Evolutionary conservation across 371 early-diverging fungal genomes (phyloP).

Genomic region (Zychaea mexicana): DNA sequence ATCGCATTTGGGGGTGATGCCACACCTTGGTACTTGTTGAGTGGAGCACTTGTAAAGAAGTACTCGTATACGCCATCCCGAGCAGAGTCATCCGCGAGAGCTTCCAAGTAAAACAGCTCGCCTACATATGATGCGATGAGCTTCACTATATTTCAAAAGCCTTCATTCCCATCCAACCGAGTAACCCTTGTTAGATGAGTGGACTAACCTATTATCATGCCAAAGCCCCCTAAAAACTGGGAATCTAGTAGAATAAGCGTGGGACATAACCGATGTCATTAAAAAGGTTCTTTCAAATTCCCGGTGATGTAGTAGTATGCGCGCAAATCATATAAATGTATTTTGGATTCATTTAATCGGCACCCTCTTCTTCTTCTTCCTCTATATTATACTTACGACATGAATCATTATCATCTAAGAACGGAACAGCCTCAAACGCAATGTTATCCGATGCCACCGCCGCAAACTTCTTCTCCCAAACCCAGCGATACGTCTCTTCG

Average conservation of each 20-base stretch:
- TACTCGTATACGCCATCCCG: constrained; percentile 35
- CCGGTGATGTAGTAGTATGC: too few relatives aligned
- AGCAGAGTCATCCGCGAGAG: constrained; percentile 39
- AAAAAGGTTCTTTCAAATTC: too few relatives aligned
- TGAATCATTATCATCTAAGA: constrained; percentile 5
- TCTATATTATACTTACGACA: constrained; percentile 35
- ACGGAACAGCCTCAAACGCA: constrained; percentile 42
- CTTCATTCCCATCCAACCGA: too few relatives aligned
- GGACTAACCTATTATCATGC: constrained; percentile 31
- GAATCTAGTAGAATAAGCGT: constrained; percentile 21
- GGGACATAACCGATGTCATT: too few relatives aligned
- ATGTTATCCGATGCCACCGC: constrained; percentile 37
- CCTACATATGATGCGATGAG: background rate
- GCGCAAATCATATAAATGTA: too few relatives aligned
- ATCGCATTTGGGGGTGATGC: constrained; percentile 47
- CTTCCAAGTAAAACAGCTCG: constrained; percentile 41
- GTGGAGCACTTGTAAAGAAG: constrained; percentile 46
- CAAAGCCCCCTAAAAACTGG: constrained; percentile 38
- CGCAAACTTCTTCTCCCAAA: constrained; percentile 49
- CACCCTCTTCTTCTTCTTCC: too few relatives aligned
- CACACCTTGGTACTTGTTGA: constrained; percentile 42
- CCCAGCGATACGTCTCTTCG: constrained; percentile 38
- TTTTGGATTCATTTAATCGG: too few relatives aligned
- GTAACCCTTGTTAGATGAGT: too few relatives aligned
- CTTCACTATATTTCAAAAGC: too few relatives aligned